Conservation (phyloP, 768 basidiomycete species). For the Lactarius vividus region DNA sequence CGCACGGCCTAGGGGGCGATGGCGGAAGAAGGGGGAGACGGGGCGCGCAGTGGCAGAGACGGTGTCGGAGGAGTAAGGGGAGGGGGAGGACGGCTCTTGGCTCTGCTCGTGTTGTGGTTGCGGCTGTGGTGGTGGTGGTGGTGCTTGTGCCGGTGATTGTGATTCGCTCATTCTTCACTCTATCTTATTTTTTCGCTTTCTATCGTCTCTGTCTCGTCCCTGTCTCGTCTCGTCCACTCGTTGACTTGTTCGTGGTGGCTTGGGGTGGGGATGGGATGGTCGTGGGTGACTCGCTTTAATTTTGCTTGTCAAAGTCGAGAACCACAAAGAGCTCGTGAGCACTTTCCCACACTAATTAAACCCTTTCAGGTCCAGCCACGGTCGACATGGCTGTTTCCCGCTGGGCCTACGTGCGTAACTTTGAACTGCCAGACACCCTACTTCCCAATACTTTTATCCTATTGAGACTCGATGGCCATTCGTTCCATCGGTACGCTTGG, state of each 20-base stretch:
- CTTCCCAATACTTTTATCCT: conserved; percentile 83
- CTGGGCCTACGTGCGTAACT: conserved; percentile 86
- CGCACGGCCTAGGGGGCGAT: conserved; percentile 74
- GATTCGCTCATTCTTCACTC: conserved; percentile 4
- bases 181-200: neutral
- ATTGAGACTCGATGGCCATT: conserved; percentile 87
- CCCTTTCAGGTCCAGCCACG: neutral
- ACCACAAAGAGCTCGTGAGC: conserved; percentile 8
- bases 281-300: conserved; percentile 1
- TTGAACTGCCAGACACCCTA: conserved; percentile 84
- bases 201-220: neutral
- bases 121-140: neutral
- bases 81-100: conserved; percentile 22
- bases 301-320: conserved; percentile 1
- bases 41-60: conserved; percentile 21
- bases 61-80: conserved; percentile 25
- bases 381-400: conserved; percentile 82
- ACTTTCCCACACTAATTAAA: conserved; percentile 20
- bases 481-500: conserved; percentile 80
- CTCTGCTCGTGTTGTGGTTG: neutral
- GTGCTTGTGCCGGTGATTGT: conserved; percentile 1
- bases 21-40: conserved; percentile 51
- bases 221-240: neutral
- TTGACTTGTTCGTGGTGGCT: neutral
- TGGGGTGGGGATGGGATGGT: neutral